Base-by-base conservation (phyloP, 148 eudicot species). In the Oxyria digyna region DNA sequence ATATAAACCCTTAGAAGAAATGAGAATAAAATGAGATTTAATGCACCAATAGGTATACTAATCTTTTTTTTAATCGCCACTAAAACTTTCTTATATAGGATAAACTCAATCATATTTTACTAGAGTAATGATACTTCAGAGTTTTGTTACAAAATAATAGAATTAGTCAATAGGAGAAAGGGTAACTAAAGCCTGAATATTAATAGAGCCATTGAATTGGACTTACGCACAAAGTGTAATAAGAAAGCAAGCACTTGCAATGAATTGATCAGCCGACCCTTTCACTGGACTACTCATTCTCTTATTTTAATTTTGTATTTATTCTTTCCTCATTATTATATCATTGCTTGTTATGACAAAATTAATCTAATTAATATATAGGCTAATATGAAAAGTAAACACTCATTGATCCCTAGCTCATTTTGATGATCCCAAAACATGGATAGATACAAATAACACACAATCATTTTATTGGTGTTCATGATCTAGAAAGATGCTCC, bases 261-360 rank as follows among this genome's bases (percentile, higher is more conserved):
- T 49, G 29, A 54, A 23, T 54, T 54, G 31, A 54, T 54, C 62
- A 54, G 15, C 62, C 31, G 62, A 54, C 62, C 31, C 62, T 54
- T 54, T 54, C 62, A 54, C 62, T 54, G 15, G 31, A 54, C 3
- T 54, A 54, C 62, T 54, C 29, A 26, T 54, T 54, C 62, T 54
- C 23, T 24, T 23, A 14, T 23, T 54, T 54, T 54, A 23, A 24
- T 24, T 54, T 54, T 54, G 13, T 26, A 24, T 24, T 50, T 46
- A 46, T 46, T 46, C 1, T 4, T 49, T 49, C 3, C 4, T 49
- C 10, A 49, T 17, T 48, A 6, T 15, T 48, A 5, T n/a, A 20
- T 49, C 20, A 49, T 49, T 49, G 59, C 31, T 50, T 50, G 13
- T 54, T 26, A 9, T 54, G 31, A 54, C 10, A 54, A 24, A 21